These are phyloP conservation scores for Paramecium biaurelia DNA, from an alignment of 73 alveolate species.

Conservation along the genomic window DNA sequence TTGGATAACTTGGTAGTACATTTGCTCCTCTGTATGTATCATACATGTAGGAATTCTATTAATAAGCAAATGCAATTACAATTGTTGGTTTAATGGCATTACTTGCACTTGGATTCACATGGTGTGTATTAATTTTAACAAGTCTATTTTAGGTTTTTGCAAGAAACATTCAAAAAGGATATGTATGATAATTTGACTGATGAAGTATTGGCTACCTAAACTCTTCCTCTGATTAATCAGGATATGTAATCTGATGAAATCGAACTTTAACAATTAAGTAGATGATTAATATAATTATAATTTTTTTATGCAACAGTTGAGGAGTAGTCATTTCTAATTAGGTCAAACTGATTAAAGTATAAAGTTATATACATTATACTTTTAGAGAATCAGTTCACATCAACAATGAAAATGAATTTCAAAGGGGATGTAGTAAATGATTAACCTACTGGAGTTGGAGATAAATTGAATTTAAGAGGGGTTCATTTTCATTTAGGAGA, in stretches of 20 bases:
- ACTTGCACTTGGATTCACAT: background rate
- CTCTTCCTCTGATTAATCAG: background rate
- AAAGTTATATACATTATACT: background rate
- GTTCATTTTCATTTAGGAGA: constrained; percentile 46
- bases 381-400: constrained; percentile 9
- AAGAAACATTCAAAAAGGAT: background rate
- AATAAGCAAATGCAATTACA: background rate
- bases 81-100: background rate
- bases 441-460: constrained; percentile 28
- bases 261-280: background rate
- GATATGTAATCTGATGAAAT: background rate
- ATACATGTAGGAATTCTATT: background rate
- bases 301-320: constrained; percentile 16
- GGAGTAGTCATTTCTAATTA: constrained; percentile 18
- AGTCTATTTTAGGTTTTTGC: background rate
- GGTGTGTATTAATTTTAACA: background rate
- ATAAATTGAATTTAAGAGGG: constrained; percentile 27
- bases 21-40: background rate
- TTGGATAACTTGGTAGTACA: constrained; percentile 48
- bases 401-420: constrained; percentile 46
- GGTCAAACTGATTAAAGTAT: constrained; percentile 16
- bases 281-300: background rate
- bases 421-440: background rate
- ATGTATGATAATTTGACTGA: constrained; percentile 27
- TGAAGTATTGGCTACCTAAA: background rate